Evolutionary conservation across 441 rosid genomes (phyloP), one percentile per base, ranked within the genome.

Genomic region (Erysimum pusillum): DNA sequence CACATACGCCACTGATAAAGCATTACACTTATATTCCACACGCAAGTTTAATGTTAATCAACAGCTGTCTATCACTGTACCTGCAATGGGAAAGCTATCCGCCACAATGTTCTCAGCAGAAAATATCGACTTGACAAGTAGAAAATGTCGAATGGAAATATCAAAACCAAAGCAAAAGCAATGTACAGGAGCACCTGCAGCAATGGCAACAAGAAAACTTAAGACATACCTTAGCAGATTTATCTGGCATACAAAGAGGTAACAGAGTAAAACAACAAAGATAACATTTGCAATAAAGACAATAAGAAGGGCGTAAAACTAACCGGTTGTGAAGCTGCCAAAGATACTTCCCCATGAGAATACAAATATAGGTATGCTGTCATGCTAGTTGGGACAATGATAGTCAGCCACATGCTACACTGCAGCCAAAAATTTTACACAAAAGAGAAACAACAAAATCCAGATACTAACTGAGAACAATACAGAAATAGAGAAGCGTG

Each of bases 241-340:
- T 32, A 64, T 31, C 6, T 54, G 63, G 51, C 71, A 66, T 63
- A 39, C 46, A 73, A 68, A 65, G 59, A 61, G 63, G 65, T 67
- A 49, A 25, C 51, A 65, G 10, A 63, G 64, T 34, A 48, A 56
- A 73, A 34, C 57, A 15, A 32, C 12, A 53, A 7, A 14, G 25
- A 35, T 41, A 10, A 20, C 13, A 38, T 45, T 28, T 46, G 7
- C 28, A 25, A 42, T 6, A 59, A 61, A 61, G 20, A 57, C 25
- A 35, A 31, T 32, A 49, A 14, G 39, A 14, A 46, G 28, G 18
- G 15, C 46, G 54, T 54, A 46, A 35, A 75, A 51, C 68, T 88
- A 85, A 87, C 96, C 76, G 96, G 93, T 84, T 90, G 91, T 57
- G 93, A 90, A 25, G 93, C 93, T 53, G 96, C 93, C 83, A 90